Percentiles rank a stretch among this genome's conserved stretches.
phyloP scores from a whole-genome alignment of 805 yeast genomes.

The Brettanomyces anomalus region DNA sequence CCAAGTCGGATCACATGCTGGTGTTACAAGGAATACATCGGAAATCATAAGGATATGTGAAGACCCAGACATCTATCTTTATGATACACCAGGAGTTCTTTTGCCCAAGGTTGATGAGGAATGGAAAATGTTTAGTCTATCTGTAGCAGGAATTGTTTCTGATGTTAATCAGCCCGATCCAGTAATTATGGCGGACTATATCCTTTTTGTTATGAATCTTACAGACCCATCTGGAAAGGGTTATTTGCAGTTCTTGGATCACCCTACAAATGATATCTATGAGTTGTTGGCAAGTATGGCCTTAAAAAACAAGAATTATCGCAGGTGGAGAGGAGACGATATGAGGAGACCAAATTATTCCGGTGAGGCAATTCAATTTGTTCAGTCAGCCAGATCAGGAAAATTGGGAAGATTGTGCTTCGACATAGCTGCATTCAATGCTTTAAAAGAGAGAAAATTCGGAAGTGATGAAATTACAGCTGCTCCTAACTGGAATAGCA shows the following conservation, averaged over 20 bases:
- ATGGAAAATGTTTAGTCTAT: conserved; percentile 65
- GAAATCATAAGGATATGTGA: conserved; percentile 58
- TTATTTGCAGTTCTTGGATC: conserved; percentile 37
- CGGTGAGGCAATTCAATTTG: conserved; percentile 58
- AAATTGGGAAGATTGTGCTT: conserved; percentile 27
- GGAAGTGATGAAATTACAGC: not conserved
- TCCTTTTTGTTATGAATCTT: conserved; percentile 64
- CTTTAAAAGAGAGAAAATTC: not conserved
- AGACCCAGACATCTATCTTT: conserved; percentile 57
- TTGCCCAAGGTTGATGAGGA: conserved; percentile 60
- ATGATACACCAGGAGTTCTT: conserved; percentile 92
- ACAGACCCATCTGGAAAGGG: conserved; percentile 39
- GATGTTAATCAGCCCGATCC: conserved; percentile 59
- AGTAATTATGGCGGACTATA: conserved; percentile 75
- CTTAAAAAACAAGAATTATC: conserved; percentile 23
- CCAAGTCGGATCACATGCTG: conserved; percentile 78
- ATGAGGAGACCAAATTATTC: conserved; percentile 35
- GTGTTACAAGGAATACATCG: conserved; percentile 75
- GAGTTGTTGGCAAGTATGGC: conserved; percentile 45
- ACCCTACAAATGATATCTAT: conserved; percentile 68
- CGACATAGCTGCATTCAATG: conserved; percentile 13
- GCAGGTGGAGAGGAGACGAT: conserved; percentile 16
- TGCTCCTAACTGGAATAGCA: not conserved
- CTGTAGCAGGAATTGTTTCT: conserved; percentile 69
- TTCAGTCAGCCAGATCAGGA: conserved; percentile 54